A percentile compares a stretch with the other conserved stretches of the same genome.
phyloP scores from a whole-genome alignment of 768 basidiomycete genomes.

The Hericium erinaceus region DNA sequence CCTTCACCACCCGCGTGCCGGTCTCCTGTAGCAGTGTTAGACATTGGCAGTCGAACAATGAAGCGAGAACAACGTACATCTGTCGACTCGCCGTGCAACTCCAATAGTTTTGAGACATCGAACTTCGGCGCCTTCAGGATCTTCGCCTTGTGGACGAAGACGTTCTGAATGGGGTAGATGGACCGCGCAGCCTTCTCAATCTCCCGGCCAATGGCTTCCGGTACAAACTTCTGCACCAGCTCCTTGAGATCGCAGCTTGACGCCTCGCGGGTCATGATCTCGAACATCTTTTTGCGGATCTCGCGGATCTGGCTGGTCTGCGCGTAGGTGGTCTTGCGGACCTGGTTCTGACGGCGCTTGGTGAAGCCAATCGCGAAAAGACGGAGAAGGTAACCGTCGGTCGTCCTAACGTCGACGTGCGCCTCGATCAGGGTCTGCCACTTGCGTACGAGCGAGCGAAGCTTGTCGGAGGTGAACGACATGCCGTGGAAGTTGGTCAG shows the following conservation, averaged over 20 bases:
- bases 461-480: conserved; percentile 99
- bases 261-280: conserved; percentile 95
- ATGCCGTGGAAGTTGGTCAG: conserved; percentile 99
- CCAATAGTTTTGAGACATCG: conserved; percentile 89
- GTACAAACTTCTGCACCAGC: conserved; percentile 96
- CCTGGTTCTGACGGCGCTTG: conserved; percentile 91
- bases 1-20: conserved; percentile 86
- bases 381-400: conserved; percentile 97
- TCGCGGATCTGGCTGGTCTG: conserved; percentile 91
- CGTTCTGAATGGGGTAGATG: conserved; percentile 99
- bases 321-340: conserved; percentile 98
- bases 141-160: conserved; percentile 98
- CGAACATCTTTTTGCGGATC: conserved; percentile 99
- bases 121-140: conserved; percentile 98
- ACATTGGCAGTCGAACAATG: conserved; percentile 1
- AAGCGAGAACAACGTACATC: conserved; percentile 51
- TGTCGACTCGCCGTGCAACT: conserved; percentile 91
- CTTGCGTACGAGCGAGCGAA: conserved; percentile 98
- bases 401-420: conserved; percentile 97
- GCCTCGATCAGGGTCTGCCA: conserved; percentile 99
- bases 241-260: conserved; percentile 95
- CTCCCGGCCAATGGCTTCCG: conserved; percentile 97
- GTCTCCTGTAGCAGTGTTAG: conserved; percentile 57
- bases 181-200: conserved; percentile 96
- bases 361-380: conserved; percentile 99